A percentile compares a stretch with the other conserved stretches of the same genome.
Evolutionary conservation across 2,329 filamentous ascomycete genomes (phyloP).

Genomic region (Neonectria neomacrospora): DNA sequence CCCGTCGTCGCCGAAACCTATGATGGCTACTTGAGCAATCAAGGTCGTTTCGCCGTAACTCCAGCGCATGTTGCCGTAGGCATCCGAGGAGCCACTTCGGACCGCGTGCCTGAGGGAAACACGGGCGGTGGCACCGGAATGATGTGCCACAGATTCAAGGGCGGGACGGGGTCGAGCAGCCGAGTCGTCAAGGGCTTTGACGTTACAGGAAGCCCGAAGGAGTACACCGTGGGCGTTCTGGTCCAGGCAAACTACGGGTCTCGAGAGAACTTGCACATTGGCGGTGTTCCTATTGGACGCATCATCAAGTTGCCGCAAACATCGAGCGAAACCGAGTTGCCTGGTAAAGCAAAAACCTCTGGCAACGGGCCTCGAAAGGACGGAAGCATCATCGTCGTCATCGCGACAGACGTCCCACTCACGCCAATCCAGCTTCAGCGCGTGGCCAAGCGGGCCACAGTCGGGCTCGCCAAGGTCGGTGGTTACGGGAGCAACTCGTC

Average conservation of each 20-base stretch:
- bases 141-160: conserved; percentile 74
- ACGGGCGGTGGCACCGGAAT: conserved; percentile 76
- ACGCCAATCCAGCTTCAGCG: conserved; percentile 52
- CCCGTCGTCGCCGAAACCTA: conserved; percentile 73
- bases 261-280: conserved; percentile 65
- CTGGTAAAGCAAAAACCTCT: conserved; percentile 30
- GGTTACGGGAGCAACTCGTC: conserved; percentile 71
- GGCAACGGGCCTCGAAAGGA: conserved; percentile 46
- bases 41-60: conserved; percentile 64
- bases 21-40: conserved; percentile 70
- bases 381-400: conserved; percentile 51
- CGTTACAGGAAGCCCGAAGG: conserved; percentile 45
- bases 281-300: conserved; percentile 70
- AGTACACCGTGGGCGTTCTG: conserved; percentile 70
- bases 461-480: conserved; percentile 70
- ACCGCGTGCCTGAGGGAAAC: conserved; percentile 68
- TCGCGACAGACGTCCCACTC: conserved; percentile 49
- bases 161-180: conserved; percentile 71
- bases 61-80: conserved; percentile 64
- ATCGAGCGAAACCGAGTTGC: conserved; percentile 46
- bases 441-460: conserved; percentile 69
- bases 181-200: conserved; percentile 63
- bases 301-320: conserved; percentile 52
- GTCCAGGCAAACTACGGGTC: conserved; percentile 75
- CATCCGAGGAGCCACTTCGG: conserved; percentile 61